phyloP scores from a whole-genome alignment of 345 rosid species.

The Sapria himalayana region DNA sequence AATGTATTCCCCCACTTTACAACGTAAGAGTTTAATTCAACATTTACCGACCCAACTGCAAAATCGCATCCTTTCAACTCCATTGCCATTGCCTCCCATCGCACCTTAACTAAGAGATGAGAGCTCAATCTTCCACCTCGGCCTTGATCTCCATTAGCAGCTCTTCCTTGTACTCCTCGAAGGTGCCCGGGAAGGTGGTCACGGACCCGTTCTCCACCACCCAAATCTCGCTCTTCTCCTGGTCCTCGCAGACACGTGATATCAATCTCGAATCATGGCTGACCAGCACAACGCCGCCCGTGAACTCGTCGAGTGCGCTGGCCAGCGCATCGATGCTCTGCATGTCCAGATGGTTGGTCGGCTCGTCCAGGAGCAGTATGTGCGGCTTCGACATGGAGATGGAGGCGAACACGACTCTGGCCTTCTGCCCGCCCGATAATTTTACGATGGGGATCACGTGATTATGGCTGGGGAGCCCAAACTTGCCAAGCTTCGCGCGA shows the following conservation, averaged over 20 bases:
- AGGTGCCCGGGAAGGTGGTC: constrained; percentile 30
- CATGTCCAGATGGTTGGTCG: constrained; percentile 91
- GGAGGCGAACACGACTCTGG: constrained; percentile 82
- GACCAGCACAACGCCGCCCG: constrained; percentile 79
- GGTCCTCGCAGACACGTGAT: constrained; percentile 65
- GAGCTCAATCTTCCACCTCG: constrained; percentile 43
- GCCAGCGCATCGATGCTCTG: constrained; percentile 94
- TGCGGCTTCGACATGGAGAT: constrained; percentile 91
- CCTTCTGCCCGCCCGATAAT: constrained; percentile 81
- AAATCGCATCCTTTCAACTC: too few relatives aligned
- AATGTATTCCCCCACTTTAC: too few relatives aligned
- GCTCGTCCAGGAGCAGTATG: constrained; percentile 73
- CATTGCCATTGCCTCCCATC: too few relatives aligned
- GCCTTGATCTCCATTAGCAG: constrained; percentile 57
- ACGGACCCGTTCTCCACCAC: constrained; percentile 79
- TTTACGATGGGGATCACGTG: constrained; percentile 78
- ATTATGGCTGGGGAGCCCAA: constrained; percentile 79
- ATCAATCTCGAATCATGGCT: constrained; percentile 90
- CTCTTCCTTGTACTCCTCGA: constrained; percentile 74
- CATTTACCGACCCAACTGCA: too few relatives aligned
- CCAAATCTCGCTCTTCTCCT: constrained; percentile 79
- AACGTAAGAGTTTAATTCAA: too few relatives aligned
- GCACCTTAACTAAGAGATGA: too few relatives aligned
- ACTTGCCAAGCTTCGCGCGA: constrained; percentile 86
- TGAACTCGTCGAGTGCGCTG: constrained; percentile 74